Evolutionary conservation across 805 yeast genomes (phyloP).

Genomic region (Debaryomyces prosopidis): DNA sequence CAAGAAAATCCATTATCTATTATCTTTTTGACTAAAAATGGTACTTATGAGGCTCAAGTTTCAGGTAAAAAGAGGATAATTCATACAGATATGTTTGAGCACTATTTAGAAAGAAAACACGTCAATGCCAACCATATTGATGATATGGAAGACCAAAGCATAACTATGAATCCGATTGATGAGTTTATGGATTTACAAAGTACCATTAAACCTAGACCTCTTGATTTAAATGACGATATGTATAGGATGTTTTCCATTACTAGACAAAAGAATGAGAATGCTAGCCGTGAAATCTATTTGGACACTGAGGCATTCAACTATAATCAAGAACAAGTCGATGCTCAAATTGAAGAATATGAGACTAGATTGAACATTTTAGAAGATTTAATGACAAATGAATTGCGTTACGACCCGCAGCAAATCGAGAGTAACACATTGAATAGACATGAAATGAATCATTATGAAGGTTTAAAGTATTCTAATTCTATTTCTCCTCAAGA

Average conservation of each 20-base stretch:
- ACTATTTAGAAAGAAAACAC: conserved; percentile 23
- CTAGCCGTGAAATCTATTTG: conserved; percentile 23
- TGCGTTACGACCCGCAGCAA: conserved; percentile 10
- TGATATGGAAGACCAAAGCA: conserved; percentile 12
- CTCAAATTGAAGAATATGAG: conserved; percentile 26
- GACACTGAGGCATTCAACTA: conserved; percentile 26
- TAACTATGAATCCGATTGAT: conserved; percentile 27
- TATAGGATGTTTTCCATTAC: conserved; percentile 24
- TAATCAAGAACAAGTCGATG: conserved; percentile 20
- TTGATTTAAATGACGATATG: conserved; percentile 21
- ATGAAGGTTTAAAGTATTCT: conserved; percentile 21
- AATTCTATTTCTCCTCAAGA: conserved; percentile 12
- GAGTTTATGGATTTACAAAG: conserved; percentile 26
- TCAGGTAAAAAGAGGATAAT: conserved; percentile 27
- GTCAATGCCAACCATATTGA: conserved; percentile 18
- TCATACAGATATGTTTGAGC: conserved; percentile 34
- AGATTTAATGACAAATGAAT: conserved; percentile 10
- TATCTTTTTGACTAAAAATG: conserved; percentile 38
- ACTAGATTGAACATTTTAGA: conserved; percentile 9
- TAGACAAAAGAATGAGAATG: conserved; percentile 17
- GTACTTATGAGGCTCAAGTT: conserved; percentile 34
- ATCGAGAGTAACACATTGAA: conserved; percentile 10
- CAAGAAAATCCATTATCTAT: conserved; percentile 41
- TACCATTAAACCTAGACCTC: conserved; percentile 22
- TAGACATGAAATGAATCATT: conserved; percentile 21